Conservation (phyloP, 192 early-diverging fungal species). For the Chytriomyces confervae region DNA sequence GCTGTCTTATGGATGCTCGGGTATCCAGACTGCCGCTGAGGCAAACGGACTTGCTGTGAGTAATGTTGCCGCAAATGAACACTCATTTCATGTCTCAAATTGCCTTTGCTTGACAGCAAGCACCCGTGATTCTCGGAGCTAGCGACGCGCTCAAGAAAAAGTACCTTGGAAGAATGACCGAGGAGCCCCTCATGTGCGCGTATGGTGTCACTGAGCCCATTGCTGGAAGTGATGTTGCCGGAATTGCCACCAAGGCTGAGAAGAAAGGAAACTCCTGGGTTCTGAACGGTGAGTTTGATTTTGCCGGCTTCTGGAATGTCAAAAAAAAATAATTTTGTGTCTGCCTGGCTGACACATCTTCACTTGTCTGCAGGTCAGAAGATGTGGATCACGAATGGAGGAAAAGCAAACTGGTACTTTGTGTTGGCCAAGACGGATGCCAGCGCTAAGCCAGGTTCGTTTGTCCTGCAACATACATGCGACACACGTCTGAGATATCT, state of each 20-base stretch:
- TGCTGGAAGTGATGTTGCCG: constrained; percentile 77
- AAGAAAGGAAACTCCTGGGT: constrained; percentile 90
- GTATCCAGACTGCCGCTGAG: constrained; percentile 96
- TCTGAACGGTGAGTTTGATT: constrained; percentile 74
- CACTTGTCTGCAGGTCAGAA: constrained; percentile 77
- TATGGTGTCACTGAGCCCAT: constrained; percentile 77
- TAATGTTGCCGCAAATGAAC: not conserved
- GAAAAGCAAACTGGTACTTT: constrained; percentile 98
- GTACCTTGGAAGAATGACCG: constrained; percentile 95
- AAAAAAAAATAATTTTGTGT: not conserved
- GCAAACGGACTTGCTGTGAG: constrained; percentile 84
- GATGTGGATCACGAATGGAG: constrained; percentile 99
- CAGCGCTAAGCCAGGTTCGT: constrained; percentile 65
- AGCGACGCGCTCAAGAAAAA: constrained; percentile 92
- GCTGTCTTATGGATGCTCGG: constrained; percentile 90
- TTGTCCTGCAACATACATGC: not conserved
- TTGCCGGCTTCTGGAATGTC: constrained; percentile 15
- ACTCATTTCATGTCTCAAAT: not conserved
- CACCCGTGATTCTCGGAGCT: constrained; percentile 86
- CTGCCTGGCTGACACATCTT: not conserved
- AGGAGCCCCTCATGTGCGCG: constrained; percentile 93
- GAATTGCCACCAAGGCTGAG: constrained; percentile 71
- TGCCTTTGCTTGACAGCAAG: constrained; percentile 54
- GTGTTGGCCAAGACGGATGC: constrained; percentile 89
- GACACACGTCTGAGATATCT: not conserved